Evolutionary conservation across 129 eudicot genomes (phyloP), one percentile per base, ranked within the genome.

Genomic region (Sambucus nigra): DNA sequence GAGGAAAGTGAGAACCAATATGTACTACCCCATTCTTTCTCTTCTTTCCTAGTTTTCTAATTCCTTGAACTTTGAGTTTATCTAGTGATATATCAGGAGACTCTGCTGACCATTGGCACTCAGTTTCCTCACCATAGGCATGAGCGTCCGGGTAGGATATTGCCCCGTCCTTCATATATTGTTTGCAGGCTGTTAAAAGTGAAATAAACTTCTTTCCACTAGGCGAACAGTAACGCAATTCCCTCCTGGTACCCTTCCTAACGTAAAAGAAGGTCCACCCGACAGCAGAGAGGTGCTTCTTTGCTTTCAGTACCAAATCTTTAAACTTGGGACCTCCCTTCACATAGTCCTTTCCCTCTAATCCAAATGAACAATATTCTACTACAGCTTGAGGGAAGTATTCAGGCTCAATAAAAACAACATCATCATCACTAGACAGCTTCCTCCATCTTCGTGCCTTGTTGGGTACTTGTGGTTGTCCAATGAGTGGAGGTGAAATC

Each of bases 241-340:
- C 56, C 47, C 52, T 68, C 63, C 19, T 71, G 20, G 51, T 44
- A 6, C 53, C 21, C 47, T 35, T 64, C 15, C 5, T 18, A 5
- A 4, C 11, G 24, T 15, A 35, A 73, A 19, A 61, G 2, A 79
- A 4, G 21, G 32, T 15, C 95, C 95, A 91, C 19, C 95, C 88
- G 19, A 69, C 60, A 19, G 89, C 77, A 21, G 50, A 25, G 25
- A 91, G 73, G 75, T 91, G 94, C 44, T 61, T 74, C 66, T 65
- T 74, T 25, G 68, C 98, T 60, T 70, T 64, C 24, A 16, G 2
- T 5, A 54, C 65, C 59, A 62, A 16, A 5, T 56, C 63, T 44
- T 28, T 55, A 1, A 42, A 26, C 7, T 11, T 26, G 47, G 13
- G 26, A 41, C 27, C 47, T 55, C 18, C 54, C 7, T 25, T 41